phyloP scores from a whole-genome alignment of 2,329 filamentous ascomycete genomes.

The Cucurbitaria berberidis region DNA sequence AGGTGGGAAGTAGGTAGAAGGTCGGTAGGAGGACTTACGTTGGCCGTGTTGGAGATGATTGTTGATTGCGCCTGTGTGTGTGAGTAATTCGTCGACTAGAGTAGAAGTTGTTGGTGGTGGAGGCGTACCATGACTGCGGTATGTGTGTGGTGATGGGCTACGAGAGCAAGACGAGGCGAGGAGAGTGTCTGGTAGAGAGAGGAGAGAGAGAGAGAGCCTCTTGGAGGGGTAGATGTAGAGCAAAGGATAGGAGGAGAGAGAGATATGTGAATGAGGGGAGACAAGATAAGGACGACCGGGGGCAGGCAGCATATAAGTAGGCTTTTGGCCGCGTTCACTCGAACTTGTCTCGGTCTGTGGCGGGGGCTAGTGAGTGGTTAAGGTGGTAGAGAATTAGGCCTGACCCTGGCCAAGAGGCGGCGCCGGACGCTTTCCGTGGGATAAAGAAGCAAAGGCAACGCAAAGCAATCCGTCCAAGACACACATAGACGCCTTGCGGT shows the following conservation, averaged over 20 bases:
- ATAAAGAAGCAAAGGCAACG: conserved; percentile 45
- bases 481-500: conserved; percentile 23
- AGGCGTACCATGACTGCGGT: conserved; percentile 44
- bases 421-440: conserved; percentile 49
- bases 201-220: conserved; percentile 13
- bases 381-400: conserved; percentile 33
- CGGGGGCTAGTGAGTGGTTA: conserved; percentile 34
- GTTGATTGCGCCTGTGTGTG: conserved; percentile 46
- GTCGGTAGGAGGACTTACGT: conserved; percentile 51
- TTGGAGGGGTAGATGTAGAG: conserved; percentile 25
- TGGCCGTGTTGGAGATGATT: conserved; percentile 57
- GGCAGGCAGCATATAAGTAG: conserved; percentile 39
- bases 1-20: too few relatives aligned
- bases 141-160: conserved; percentile 18
- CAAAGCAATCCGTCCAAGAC: conserved; percentile 18
- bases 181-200: conserved; percentile 8
- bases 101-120: background rate
- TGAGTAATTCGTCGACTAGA: too few relatives aligned
- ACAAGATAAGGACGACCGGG: conserved; percentile 36
- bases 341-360: conserved; percentile 42
- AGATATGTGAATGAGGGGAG: conserved; percentile 23
- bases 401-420: conserved; percentile 44
- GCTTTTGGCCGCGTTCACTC: conserved; percentile 18
- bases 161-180: conserved; percentile 6
- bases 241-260: conserved; percentile 18